phyloP scores from a whole-genome alignment of 1,284 basidiomycete genomes.

The Cutaneotrichosporon cavernicola region DNA sequence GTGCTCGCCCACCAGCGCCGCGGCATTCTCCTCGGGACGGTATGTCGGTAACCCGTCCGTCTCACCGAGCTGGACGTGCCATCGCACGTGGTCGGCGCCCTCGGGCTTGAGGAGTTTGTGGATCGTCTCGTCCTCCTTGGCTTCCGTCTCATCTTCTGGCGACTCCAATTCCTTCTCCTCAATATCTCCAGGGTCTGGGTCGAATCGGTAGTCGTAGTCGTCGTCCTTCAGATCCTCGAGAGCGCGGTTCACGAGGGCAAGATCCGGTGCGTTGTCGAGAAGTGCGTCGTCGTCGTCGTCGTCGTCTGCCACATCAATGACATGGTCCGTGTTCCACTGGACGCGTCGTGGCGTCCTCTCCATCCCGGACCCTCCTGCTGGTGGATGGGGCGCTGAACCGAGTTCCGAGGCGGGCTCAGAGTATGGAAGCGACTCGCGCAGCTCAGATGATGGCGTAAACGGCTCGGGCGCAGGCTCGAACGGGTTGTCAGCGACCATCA shows the following conservation, averaged over 20 bases:
- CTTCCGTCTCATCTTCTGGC: background rate
- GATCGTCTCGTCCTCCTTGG: slow-evolving; percentile 14
- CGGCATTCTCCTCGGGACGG: slow-evolving; percentile 38
- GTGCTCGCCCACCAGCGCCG: slow-evolving; percentile 50
- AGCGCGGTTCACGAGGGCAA: slow-evolving; percentile 41
- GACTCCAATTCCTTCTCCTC: too few relatives aligned
- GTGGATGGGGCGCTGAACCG: background rate
- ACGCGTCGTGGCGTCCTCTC: slow-evolving; percentile 46
- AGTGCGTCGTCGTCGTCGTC: slow-evolving; percentile 15
- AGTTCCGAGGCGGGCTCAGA: background rate
- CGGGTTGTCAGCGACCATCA: slow-evolving; percentile 40
- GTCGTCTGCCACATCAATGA: slow-evolving; percentile 43
- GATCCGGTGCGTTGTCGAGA: slow-evolving; percentile 33
- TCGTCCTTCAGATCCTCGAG: slow-evolving; percentile 35
- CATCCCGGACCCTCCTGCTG: background rate
- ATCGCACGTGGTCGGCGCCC: slow-evolving; percentile 35
- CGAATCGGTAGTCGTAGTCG: slow-evolving; percentile 52
- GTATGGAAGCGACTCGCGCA: background rate
- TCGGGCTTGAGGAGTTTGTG: slow-evolving; percentile 23
- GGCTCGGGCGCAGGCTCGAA: slow-evolving; percentile 29
- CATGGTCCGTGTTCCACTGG: slow-evolving; percentile 48
- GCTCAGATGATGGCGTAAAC: slow-evolving; percentile 14
- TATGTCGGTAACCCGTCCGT: slow-evolving; percentile 52
- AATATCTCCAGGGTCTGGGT: slow-evolving; percentile 19
- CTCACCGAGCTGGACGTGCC: slow-evolving; percentile 53